phyloP scores from a whole-genome alignment of 768 basidiomycete species.

The Kondoa subrosea region DNA sequence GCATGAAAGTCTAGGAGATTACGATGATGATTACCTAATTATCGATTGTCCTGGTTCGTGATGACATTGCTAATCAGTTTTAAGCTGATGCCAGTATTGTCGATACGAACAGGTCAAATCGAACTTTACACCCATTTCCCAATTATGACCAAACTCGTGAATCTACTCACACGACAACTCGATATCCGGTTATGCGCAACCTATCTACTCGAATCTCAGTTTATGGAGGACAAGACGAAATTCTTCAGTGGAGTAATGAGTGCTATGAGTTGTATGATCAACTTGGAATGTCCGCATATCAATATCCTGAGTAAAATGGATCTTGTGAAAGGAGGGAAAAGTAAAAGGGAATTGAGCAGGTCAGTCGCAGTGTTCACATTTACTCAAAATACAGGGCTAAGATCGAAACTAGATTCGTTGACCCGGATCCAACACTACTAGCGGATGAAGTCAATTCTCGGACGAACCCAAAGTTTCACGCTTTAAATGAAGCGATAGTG shows the following conservation, averaged over 20 bases:
- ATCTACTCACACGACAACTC: conserved; percentile 45
- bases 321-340: conserved; percentile 44
- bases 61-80: conserved; percentile 28
- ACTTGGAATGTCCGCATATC: conserved; percentile 88
- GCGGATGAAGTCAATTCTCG: conserved; percentile 37
- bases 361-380: conserved; percentile 30
- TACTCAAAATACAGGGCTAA: neutral
- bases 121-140: conserved; percentile 98
- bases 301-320: conserved; percentile 99
- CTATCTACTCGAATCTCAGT: conserved; percentile 92
- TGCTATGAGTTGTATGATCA: conserved; percentile 99
- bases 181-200: conserved; percentile 72
- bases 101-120: conserved; percentile 52
- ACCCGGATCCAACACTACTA: conserved; percentile 82
- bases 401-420: conserved; percentile 53
- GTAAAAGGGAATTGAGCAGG: conserved; percentile 69
- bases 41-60: conserved; percentile 54
- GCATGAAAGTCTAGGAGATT: conserved; percentile 85
- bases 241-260: conserved; percentile 95
- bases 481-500: conserved; percentile 85
- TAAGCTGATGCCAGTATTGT: neutral
- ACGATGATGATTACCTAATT: conserved; percentile 78
- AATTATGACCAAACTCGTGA: conserved; percentile 78
- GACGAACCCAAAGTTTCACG: conserved; percentile 67
- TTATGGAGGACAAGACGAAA: conserved; percentile 98